Percentiles rank a stretch among this genome's conserved stretches.
phyloP scores from a whole-genome alignment of 108 stramenopile genomes.

The Nitzschia palea region DNA sequence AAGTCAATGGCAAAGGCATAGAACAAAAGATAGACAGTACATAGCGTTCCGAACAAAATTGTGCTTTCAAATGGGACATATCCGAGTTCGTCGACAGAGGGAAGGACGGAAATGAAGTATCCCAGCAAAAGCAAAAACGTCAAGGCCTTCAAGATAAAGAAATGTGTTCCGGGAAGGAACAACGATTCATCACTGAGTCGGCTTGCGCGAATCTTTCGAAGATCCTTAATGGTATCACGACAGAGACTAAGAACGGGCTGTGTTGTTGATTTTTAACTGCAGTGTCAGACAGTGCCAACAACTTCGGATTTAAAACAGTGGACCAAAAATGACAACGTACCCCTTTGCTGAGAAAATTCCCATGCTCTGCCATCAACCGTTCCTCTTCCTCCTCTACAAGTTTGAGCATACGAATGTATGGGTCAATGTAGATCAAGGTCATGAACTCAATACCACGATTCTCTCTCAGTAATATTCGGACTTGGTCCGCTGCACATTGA shows the following conservation, averaged over 20 bases:
- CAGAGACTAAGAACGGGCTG: slow-evolving; percentile 34
- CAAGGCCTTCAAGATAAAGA: slow-evolving; percentile 44
- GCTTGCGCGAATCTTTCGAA: slow-evolving; percentile 44
- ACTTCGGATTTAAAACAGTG: background rate
- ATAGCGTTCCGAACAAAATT: slow-evolving; percentile 56
- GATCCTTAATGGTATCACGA: slow-evolving; percentile 42
- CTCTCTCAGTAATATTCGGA: slow-evolving; percentile 51
- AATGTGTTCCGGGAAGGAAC: slow-evolving; percentile 65
- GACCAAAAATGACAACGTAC: slow-evolving; percentile 4
- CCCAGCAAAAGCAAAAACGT: slow-evolving; percentile 51
- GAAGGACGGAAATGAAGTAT: slow-evolving; percentile 44
- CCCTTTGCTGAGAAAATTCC: slow-evolving; percentile 23
- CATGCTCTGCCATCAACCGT: slow-evolving; percentile 4
- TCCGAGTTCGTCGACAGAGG: slow-evolving; percentile 38
- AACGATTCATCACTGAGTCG: slow-evolving; percentile 63
- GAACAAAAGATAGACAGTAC: slow-evolving; percentile 60
- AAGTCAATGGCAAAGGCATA: slow-evolving; percentile 67
- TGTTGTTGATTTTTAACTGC: too few relatives aligned
- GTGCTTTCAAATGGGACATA: slow-evolving; percentile 40
- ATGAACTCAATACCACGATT: slow-evolving; percentile 61
- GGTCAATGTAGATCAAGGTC: slow-evolving; percentile 62
- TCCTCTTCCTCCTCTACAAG: slow-evolving; percentile 37
- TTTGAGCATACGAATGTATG: slow-evolving; percentile 55
- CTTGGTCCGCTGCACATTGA: slow-evolving; percentile 52
- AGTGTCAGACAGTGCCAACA: background rate